phyloP scores from a whole-genome alignment of 495 filamentous ascomycete genomes.

The Talaromyces nanjingensis region DNA sequence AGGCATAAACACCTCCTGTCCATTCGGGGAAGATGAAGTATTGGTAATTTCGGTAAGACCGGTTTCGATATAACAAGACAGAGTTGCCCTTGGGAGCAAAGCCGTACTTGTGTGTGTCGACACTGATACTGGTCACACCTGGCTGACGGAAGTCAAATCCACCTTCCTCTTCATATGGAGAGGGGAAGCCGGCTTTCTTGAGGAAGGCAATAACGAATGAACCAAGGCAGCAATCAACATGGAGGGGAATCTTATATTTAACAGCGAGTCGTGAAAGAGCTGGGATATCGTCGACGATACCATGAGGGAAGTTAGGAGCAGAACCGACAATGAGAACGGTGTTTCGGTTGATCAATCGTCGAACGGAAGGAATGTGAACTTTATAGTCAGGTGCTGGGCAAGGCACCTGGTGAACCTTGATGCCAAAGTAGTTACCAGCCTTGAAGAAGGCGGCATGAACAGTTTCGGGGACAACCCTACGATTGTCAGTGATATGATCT shows the following conservation, averaged over 20 bases:
- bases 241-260: conserved; percentile 71
- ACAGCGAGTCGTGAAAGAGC: conserved; percentile 78
- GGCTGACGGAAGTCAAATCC: conserved; percentile 91
- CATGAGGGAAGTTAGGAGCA: conserved; percentile 95
- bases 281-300: conserved; percentile 92
- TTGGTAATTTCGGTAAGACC: conserved; percentile 71
- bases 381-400: conserved; percentile 82
- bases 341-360: conserved; percentile 88
- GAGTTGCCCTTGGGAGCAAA: conserved; percentile 97
- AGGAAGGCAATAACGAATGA: conserved; percentile 93
- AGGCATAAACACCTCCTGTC: conserved; percentile 94
- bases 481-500: not conserved
- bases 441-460: conserved; percentile 96
- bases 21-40: conserved; percentile 96
- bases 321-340: conserved; percentile 94
- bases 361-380: conserved; percentile 68
- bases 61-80: conserved; percentile 80
- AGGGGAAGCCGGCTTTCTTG: conserved; percentile 75
- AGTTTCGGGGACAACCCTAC: conserved; percentile 86
- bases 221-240: conserved; percentile 96
- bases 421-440: conserved; percentile 88
- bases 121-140: conserved; percentile 90
- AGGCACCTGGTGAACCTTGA: conserved; percentile 83
- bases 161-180: conserved; percentile 53
- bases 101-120: conserved; percentile 98